Evolutionary conservation across 345 rosid species (phyloP).

Genomic region (Raphanus sativus): DNA sequence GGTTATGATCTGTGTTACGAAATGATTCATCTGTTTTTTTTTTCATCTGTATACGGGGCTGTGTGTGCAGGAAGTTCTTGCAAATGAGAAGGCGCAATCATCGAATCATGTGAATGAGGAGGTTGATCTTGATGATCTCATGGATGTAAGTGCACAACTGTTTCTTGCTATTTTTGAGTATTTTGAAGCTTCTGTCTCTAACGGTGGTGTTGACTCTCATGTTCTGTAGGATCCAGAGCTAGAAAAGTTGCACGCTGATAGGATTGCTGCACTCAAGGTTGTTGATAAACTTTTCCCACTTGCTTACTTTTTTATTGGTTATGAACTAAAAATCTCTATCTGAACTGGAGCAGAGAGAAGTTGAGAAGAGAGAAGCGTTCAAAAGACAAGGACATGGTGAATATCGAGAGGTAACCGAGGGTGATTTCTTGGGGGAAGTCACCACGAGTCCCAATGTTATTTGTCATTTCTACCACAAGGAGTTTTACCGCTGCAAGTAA

Average conservation of each 20-base stretch:
- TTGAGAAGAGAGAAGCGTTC: conserved; percentile 77
- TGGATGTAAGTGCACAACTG: conserved; percentile 81
- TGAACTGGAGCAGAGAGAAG: conserved; percentile 70
- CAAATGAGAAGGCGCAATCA: conserved; percentile 64
- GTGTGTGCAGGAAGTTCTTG: conserved; percentile 57
- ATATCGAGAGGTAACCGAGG: conserved; percentile 80
- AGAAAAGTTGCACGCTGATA: conserved; percentile 85
- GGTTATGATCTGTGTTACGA: too few species aligned
- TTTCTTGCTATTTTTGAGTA: neutral
- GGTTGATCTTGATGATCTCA: conserved; percentile 90
- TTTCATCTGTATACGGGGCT: conserved; percentile 19
- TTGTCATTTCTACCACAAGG: conserved; percentile 84
- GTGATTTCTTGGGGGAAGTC: conserved; percentile 95
- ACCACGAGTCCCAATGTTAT: conserved; percentile 79
- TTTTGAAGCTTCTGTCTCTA: neutral
- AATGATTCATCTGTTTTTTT: too few species aligned
- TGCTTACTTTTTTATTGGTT: too few species aligned
- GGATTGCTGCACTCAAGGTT: conserved; percentile 95
- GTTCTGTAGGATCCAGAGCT: conserved; percentile 84
- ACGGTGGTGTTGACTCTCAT: conserved; percentile 2
- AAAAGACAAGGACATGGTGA: conserved; percentile 92
- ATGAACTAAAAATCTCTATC: too few species aligned
- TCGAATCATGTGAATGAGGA: conserved; percentile 62
- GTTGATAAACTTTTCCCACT: too few species aligned
- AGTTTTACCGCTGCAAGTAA: conserved; percentile 93